A percentile compares a stretch with the other conserved stretches of the same genome.
These are phyloP conservation scores for Cronartium quercuum DNA, from an alignment of 1,284 basidiomycete genomes.

Conservation along the genomic window DNA sequence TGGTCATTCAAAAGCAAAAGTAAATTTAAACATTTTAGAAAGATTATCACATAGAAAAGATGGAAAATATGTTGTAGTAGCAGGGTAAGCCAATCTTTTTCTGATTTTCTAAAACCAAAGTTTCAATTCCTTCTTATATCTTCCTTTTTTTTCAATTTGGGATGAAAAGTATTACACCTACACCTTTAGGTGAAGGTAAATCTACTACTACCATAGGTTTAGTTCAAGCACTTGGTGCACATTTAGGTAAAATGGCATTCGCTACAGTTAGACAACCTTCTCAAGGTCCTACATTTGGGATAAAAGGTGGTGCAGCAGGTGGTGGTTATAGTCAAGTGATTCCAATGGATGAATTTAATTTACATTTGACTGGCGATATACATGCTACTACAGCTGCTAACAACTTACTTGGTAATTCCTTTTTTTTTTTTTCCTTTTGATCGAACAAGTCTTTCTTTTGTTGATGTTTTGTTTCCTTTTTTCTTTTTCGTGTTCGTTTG, in stretches of 20 bases:
- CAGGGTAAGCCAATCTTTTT: conserved; percentile 58
- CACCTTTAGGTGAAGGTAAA: conserved; percentile 95
- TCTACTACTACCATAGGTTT: conserved; percentile 98
- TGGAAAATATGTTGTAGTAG: conserved; percentile 94
- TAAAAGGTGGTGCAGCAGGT: conserved; percentile 98
- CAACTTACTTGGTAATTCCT: conserved; percentile 70
- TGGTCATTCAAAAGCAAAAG: conserved; percentile 95
- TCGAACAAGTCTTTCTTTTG: neutral
- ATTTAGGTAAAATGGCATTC: conserved; percentile 84
- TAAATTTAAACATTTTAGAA: conserved; percentile 81
- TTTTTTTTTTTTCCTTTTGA: neutral
- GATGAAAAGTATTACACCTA: conserved; percentile 79
- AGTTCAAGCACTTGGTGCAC: conserved; percentile 91
- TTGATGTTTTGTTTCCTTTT: conserved; percentile 12
- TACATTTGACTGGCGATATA: conserved; percentile 96
- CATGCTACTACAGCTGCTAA: conserved; percentile 97
- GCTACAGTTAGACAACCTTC: conserved; percentile 98
- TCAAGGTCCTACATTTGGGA: conserved; percentile 97
- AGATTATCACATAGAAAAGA: conserved; percentile 77
- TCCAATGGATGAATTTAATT: conserved; percentile 98
- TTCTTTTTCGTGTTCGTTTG: too few species aligned
- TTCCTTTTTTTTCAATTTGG: neutral
- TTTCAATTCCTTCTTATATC: neutral
- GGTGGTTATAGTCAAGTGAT: conserved; percentile 99
- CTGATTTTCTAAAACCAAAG: neutral